Conservation (phyloP, 2,329 filamentous ascomycete genomes). For the Stagonosporopsis chrysanthemi region DNA sequence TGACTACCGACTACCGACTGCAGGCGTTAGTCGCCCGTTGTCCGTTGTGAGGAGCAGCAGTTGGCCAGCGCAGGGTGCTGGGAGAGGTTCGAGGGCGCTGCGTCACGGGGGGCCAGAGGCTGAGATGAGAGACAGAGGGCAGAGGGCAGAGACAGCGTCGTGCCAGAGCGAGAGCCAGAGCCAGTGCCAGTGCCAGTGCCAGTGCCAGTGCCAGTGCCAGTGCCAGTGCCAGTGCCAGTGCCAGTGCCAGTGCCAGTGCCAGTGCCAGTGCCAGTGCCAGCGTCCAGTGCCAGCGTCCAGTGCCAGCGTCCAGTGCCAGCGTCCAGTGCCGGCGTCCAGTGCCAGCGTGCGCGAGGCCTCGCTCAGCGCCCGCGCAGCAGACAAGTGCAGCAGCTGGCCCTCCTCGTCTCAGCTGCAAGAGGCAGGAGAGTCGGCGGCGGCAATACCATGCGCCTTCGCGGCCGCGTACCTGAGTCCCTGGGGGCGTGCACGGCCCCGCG, state of each 20-base stretch:
- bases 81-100: constrained; percentile 16
- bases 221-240: too few relatives aligned
- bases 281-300: neutral
- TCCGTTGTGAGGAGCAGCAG: constrained; percentile 24
- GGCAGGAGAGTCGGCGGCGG: constrained; percentile 31
- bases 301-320: too few relatives aligned
- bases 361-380: constrained; percentile 5
- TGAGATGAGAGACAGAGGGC: neutral
- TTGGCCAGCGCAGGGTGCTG: constrained; percentile 12
- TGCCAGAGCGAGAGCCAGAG: too few relatives aligned
- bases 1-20: constrained; percentile 21
- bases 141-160: too few relatives aligned
- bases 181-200: too few relatives aligned
- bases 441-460: constrained; percentile 15
- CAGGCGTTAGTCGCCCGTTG: constrained; percentile 29
- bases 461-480: constrained; percentile 18
- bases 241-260: too few relatives aligned
- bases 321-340: too few relatives aligned
- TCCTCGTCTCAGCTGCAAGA: constrained; percentile 17
- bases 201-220: too few relatives aligned
- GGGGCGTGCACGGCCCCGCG: constrained; percentile 10
- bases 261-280: too few relatives aligned
- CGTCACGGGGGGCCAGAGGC: constrained; percentile 10
- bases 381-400: neutral
- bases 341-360: neutral